Base-by-base conservation (phyloP, 805 yeast genomes). In the Yueomyces sp. region DNA sequence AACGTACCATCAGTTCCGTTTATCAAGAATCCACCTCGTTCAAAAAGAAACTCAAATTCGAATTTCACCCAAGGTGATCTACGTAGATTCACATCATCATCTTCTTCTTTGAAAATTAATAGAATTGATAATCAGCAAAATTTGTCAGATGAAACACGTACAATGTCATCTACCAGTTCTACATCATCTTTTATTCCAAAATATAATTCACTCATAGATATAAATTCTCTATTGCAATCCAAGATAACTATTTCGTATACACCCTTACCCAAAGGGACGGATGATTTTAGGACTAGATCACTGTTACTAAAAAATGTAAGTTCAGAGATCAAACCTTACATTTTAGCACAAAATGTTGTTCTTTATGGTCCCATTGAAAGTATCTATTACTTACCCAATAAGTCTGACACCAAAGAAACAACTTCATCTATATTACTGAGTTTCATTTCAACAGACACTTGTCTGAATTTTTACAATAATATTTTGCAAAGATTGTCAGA, bases 341-440 rank as follows among this genome's bases (percentile, higher is more conserved):
- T 48, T 12, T 57, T 60, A 44, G 48, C 54, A 12, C 42, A 76
- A 38, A 68, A 74, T 40, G 58, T 63, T 32, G 66, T 79, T 7
- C 73, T 73, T 38, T 68, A 56, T 54, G 85, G 83, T 3, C 82
- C 85, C 1, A 68, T 81, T 34, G 87, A 81, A 56, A 74, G 73
- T 51, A 68, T 77, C 47, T 68, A 70, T 44, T 55, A 74, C 45
- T 46, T 54, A 26, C 36, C 38, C 12, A 26, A 64, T 4, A 65
- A 63, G 5, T 66, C 62, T 28, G 69, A 61, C 28, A 62, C 60
- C 19, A 55, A 62, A 37, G 19, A 19, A 19, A 19, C 19, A 19
- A 53, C 56, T 43, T 52, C 42, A 27, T 46, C 50, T 3, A 47
- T 56, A 34, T 40, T 60, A 28, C 45, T 59, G 44, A 59, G 62